phyloP scores from a whole-genome alignment of 2,329 filamentous ascomycete species.

The Cladobotryum mycophilum region DNA sequence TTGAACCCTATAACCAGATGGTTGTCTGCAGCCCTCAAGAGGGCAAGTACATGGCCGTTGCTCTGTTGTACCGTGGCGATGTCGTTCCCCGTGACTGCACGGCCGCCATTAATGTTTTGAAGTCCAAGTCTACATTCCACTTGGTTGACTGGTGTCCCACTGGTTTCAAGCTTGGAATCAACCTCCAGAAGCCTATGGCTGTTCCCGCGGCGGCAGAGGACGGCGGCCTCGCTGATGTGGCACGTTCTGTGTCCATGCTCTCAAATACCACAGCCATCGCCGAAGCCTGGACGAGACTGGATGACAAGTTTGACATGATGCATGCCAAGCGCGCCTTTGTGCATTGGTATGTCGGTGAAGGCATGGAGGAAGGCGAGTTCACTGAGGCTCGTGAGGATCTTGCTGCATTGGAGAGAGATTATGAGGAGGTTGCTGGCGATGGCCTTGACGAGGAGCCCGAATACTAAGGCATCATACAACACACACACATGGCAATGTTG shows the following conservation, averaged over 20 bases:
- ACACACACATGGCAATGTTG: neutral
- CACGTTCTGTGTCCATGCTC: conserved; percentile 62
- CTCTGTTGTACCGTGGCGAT: conserved; percentile 65
- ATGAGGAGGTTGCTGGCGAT: conserved; percentile 77
- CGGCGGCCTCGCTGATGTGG: conserved; percentile 55
- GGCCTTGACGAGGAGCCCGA: conserved; percentile 62
- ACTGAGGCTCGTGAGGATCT: conserved; percentile 81
- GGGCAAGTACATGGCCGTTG: conserved; percentile 71
- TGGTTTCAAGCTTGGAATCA: conserved; percentile 71
- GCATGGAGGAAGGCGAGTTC: conserved; percentile 91
- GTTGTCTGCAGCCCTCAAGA: conserved; percentile 68
- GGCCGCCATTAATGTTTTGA: conserved; percentile 59
- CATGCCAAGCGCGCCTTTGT: conserved; percentile 73
- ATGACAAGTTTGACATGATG: conserved; percentile 74
- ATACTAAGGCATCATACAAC: conserved; percentile 55
- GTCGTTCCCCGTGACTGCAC: conserved; percentile 65
- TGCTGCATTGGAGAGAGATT: conserved; percentile 79
- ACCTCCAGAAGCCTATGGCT: conserved; percentile 62
- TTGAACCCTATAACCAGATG: conserved; percentile 76
- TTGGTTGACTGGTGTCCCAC: conserved; percentile 71
- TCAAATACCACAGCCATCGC: conserved; percentile 71
- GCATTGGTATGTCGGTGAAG: conserved; percentile 79
- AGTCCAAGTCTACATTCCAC: conserved; percentile 67
- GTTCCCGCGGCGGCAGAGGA: conserved; percentile 49
- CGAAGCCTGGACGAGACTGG: conserved; percentile 65